Evolutionary conservation across 2,329 filamentous ascomycete genomes (phyloP).

Genomic region (Penicillium nordicum): DNA sequence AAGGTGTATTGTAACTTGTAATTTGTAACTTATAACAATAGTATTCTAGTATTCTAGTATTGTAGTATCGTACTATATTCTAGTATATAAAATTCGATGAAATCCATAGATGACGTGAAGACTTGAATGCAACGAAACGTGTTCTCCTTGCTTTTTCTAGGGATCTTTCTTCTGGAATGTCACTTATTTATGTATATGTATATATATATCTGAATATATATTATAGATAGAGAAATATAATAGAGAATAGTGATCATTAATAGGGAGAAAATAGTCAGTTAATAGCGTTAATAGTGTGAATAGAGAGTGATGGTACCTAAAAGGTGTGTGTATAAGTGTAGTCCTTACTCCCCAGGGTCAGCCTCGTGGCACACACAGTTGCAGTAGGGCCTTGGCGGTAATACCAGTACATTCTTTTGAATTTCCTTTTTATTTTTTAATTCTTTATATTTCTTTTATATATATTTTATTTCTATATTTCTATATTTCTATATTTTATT

Average conservation of each 20-base stretch:
- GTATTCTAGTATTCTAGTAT: neutral
- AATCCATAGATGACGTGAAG: constrained; percentile 1
- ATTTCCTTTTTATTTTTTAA: neutral
- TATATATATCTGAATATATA: neutral
- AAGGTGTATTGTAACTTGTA: neutral
- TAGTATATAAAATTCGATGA: neutral
- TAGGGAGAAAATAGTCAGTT: neutral
- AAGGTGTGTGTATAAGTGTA: neutral
- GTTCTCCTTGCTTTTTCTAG: constrained; percentile 9
- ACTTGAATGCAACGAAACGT: constrained; percentile 4
- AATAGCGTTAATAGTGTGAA: neutral
- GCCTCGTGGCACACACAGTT: constrained; percentile 29
- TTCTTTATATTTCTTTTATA: neutral
- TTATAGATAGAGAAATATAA: too few species aligned
- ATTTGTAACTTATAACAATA: neutral
- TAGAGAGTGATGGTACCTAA: neutral
- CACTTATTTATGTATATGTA: neutral
- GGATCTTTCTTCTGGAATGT: neutral
- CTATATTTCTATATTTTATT: neutral
- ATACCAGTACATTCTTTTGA: constrained; percentile 8
- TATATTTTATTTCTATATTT: neutral
- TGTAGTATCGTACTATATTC: neutral
- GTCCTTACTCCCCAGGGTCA: constrained; percentile 19
- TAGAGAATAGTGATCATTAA: neutral
- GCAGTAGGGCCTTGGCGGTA: constrained; percentile 24